A percentile compares a stretch with the other conserved stretches of the same genome.
phyloP scores from a whole-genome alignment of 2,329 filamentous ascomycete species.

The Penicillium sumatraense region DNA sequence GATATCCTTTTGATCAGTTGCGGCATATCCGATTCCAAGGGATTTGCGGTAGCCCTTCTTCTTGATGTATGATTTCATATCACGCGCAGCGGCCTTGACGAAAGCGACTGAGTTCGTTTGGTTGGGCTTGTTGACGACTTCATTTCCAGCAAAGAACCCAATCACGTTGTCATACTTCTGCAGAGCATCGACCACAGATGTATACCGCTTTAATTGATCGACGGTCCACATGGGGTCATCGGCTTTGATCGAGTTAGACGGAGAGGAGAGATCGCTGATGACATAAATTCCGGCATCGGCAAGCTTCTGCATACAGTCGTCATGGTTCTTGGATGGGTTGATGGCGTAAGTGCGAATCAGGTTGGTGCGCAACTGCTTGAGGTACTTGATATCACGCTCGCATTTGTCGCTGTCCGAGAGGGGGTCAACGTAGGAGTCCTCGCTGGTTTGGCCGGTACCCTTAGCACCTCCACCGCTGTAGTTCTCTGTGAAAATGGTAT shows the following conservation, averaged over 20 bases:
- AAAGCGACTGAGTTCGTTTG: conserved; percentile 91
- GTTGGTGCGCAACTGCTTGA: conserved; percentile 82
- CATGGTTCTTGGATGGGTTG: conserved; percentile 77
- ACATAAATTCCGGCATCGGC: conserved; percentile 91
- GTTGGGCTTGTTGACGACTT: conserved; percentile 86
- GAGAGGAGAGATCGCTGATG: conserved; percentile 86
- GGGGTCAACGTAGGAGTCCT: conserved; percentile 74
- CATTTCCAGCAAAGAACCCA: conserved; percentile 98
- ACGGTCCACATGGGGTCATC: conserved; percentile 78
- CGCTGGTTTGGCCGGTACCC: conserved; percentile 5
- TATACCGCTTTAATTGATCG: conserved; percentile 79
- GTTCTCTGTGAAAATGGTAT: neutral
- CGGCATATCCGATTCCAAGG: conserved; percentile 92
- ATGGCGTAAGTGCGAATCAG: conserved; percentile 94
- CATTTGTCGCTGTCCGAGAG: conserved; percentile 73
- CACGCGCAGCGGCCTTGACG: conserved; percentile 96
- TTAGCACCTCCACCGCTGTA: conserved; percentile 58
- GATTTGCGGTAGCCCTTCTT: conserved; percentile 69
- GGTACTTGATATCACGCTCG: conserved; percentile 81
- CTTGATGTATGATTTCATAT: conserved; percentile 94
- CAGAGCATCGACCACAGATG: conserved; percentile 78
- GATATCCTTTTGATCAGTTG: conserved; percentile 87
- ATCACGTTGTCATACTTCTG: conserved; percentile 86
- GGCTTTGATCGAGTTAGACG: conserved; percentile 82
- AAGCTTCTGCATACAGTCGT: conserved; percentile 81